Evolutionary conservation across 2,329 filamentous ascomycete species (phyloP).

Genomic region (Pyrenophora seminiperda): DNA sequence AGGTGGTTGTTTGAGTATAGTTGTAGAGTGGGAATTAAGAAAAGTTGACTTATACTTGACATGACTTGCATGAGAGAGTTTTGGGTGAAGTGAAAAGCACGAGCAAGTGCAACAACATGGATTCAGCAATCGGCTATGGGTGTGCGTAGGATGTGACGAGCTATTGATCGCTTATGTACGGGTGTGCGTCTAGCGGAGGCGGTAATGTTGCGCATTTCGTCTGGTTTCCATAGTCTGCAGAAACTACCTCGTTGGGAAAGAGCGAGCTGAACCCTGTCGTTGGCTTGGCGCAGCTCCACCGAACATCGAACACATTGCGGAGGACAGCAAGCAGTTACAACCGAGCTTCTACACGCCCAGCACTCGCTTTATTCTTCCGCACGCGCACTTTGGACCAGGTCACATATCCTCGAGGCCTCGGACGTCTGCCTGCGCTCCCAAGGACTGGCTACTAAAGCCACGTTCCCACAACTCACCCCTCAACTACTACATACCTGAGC

Average conservation of each 20-base stretch:
- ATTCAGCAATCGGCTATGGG: too few relatives aligned
- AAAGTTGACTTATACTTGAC: slow-evolving; percentile 28
- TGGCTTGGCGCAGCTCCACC: slow-evolving; percentile 33
- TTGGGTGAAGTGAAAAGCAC: not conserved
- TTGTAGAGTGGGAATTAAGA: slow-evolving; percentile 33
- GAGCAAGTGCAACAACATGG: too few relatives aligned
- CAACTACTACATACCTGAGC: slow-evolving; percentile 32
- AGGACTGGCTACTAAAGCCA: slow-evolving; percentile 48
- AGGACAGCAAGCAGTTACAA: slow-evolving; percentile 8
- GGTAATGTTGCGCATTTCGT: slow-evolving; percentile 29
- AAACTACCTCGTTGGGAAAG: slow-evolving; percentile 29
- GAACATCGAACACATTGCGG: slow-evolving; percentile 36
- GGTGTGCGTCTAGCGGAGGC: slow-evolving; percentile 11
- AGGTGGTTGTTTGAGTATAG: slow-evolving; percentile 38
- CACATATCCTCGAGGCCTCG: not conserved
- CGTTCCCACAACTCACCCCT: slow-evolving; percentile 43
- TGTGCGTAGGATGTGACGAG: not conserved
- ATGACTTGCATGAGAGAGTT: not conserved
- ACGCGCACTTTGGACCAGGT: not conserved
- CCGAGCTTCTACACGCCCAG: slow-evolving; percentile 1
- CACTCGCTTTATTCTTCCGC: not conserved
- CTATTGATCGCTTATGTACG: not conserved
- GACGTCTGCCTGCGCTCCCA: slow-evolving; percentile 22
- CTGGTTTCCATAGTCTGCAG: slow-evolving; percentile 26
- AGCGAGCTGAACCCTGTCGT: slow-evolving; percentile 31